phyloP scores from a whole-genome alignment of 2,329 filamentous ascomycete species.

The Xylariaceae sp. region DNA sequence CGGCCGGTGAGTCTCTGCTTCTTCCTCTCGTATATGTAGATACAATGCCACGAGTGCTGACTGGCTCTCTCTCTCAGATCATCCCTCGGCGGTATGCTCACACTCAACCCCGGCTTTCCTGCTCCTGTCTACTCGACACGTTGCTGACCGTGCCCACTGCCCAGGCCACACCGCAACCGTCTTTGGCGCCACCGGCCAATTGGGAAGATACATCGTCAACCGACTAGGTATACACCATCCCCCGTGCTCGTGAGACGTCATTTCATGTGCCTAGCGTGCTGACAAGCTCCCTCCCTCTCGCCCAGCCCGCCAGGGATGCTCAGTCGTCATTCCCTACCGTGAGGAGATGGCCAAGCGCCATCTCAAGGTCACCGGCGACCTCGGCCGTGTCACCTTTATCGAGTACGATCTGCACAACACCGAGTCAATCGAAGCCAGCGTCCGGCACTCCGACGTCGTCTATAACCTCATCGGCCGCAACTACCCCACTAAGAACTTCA shows the following conservation, averaged over 20 bases:
- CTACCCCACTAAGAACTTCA: conserved; percentile 98
- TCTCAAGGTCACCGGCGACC: conserved; percentile 91
- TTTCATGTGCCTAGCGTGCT: not conserved
- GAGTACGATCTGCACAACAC: conserved; percentile 96
- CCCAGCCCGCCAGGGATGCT: conserved; percentile 86
- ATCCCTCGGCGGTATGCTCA: conserved; percentile 71
- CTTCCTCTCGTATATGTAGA: not conserved
- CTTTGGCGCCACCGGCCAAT: conserved; percentile 93
- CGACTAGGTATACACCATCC: conserved; percentile 59
- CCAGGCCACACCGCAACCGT: conserved; percentile 93
- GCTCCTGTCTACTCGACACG: conserved; percentile 8
- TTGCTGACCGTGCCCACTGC: conserved; percentile 16
- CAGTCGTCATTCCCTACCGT: conserved; percentile 85
- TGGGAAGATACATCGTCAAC: conserved; percentile 97
- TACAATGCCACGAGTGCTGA: conserved; percentile 22
- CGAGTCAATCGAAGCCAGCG: conserved; percentile 90
- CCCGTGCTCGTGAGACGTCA: not conserved
- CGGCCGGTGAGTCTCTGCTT: conserved; percentile 64
- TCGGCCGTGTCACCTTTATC: conserved; percentile 84
- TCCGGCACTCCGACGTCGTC: conserved; percentile 94
- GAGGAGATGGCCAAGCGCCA: conserved; percentile 98
- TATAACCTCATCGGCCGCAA: conserved; percentile 94
- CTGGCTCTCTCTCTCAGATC: conserved; percentile 50
- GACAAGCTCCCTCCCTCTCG: conserved; percentile 3
- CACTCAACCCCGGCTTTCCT: not conserved